Percentiles rank a stretch among this genome's conserved stretches.
Evolutionary conservation across 2,329 filamentous ascomycete species (phyloP).

Genomic region (Allantophomopsis cytisporea): DNA sequence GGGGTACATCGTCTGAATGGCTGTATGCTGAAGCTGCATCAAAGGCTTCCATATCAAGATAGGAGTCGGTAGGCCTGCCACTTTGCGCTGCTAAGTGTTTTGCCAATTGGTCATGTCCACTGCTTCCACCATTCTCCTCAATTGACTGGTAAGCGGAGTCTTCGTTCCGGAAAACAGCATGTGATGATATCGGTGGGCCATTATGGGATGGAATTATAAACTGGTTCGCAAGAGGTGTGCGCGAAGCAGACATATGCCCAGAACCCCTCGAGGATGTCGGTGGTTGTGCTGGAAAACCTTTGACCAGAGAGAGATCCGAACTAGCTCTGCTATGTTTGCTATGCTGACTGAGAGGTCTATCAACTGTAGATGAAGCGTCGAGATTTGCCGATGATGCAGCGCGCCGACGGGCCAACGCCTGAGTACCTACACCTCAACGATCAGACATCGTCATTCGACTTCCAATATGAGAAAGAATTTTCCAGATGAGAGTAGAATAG

Average conservation of each 20-base stretch:
- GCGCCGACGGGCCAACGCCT: constrained; percentile 26
- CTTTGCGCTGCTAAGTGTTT: background rate
- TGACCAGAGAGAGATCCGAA: constrained; percentile 52
- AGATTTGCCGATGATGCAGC: constrained; percentile 49
- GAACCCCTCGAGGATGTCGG: constrained; percentile 15
- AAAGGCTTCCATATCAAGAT: constrained; percentile 42
- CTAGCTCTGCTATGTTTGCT: constrained; percentile 58
- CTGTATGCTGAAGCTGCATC: constrained; percentile 53
- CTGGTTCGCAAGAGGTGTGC: too few species aligned
- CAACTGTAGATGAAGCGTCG: constrained; percentile 26
- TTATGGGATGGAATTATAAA: constrained; percentile 3
- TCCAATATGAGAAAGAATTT: too few species aligned
- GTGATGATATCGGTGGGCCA: constrained; percentile 16
- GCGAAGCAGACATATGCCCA: constrained; percentile 8
- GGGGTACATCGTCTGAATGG: constrained; percentile 54
- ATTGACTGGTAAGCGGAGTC: background rate
- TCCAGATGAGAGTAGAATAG: too few species aligned
- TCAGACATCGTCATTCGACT: too few species aligned
- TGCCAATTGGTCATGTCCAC: too few species aligned
- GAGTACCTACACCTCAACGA: too few species aligned
- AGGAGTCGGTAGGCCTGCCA: constrained; percentile 10
- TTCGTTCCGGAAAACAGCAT: constrained; percentile 16
- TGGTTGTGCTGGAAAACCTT: constrained; percentile 35
- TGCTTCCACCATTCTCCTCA: background rate
- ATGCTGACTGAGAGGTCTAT: constrained; percentile 41